Conservation (phyloP, 768 basidiomycete species). For the Serpula lacrymans region DNA sequence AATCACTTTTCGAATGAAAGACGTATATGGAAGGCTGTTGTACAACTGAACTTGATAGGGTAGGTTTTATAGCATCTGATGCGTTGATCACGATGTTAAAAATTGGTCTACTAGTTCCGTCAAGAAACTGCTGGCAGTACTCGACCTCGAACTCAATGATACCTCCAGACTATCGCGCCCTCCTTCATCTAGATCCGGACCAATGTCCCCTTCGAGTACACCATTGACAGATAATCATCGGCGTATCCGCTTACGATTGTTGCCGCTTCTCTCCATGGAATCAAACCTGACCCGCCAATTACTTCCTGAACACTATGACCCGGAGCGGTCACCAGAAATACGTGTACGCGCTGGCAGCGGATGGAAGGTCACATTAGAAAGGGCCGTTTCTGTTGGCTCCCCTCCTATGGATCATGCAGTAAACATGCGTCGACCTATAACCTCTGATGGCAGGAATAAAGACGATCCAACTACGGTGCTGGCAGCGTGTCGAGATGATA, state of each 20-base stretch:
- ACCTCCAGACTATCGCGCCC: conserved; percentile 14
- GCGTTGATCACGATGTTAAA: background rate
- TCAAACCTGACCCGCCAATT: conserved; percentile 48
- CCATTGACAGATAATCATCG: conserved; percentile 32
- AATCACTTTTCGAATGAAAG: conserved; percentile 56
- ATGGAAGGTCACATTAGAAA: conserved; percentile 51
- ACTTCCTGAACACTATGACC: conserved; percentile 40
- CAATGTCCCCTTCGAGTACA: conserved; percentile 24
- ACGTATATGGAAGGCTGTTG: conserved; percentile 57
- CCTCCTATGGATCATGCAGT: conserved; percentile 7
- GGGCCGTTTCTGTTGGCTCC: conserved; percentile 10
- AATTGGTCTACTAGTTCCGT: conserved; percentile 40
- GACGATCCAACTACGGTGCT: conserved; percentile 52
- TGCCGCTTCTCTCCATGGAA: conserved; percentile 56
- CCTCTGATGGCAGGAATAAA: conserved; percentile 15
- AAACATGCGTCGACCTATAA: conserved; percentile 9
- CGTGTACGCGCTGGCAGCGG: conserved; percentile 55
- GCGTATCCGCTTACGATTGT: conserved; percentile 37
- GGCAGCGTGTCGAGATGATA: conserved; percentile 54
- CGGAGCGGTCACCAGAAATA: conserved; percentile 30
- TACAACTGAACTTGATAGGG: conserved; percentile 71
- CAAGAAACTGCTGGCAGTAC: conserved; percentile 52
- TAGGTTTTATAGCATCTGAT: conserved; percentile 16
- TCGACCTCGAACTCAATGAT: conserved; percentile 46
- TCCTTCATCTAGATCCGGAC: conserved; percentile 21